Evolutionary conservation across 495 filamentous ascomycete genomes (phyloP).

Genomic region (Penicillium verhagenii): DNA sequence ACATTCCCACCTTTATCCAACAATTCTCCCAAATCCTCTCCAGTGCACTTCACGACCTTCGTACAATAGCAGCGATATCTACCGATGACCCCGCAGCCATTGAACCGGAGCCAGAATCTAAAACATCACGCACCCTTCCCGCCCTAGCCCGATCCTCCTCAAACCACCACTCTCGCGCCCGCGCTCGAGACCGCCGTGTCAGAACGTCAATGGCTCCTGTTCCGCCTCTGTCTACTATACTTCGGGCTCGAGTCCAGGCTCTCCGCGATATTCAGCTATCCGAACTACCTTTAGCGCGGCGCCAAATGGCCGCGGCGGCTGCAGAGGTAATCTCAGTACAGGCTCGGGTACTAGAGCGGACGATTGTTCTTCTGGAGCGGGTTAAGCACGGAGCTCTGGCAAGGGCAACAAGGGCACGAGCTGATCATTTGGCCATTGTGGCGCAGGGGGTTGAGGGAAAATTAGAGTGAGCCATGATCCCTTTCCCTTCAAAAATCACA

Average conservation of each 20-base stretch:
- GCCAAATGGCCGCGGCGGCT: conserved; percentile 38
- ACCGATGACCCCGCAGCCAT: conserved; percentile 3
- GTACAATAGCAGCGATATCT: conserved; percentile 22
- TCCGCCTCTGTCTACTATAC: conserved; percentile 24
- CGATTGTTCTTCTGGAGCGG: conserved; percentile 49
- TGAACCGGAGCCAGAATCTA: conserved; percentile 2
- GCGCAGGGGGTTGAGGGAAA: conserved; percentile 55
- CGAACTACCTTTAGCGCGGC: conserved; percentile 33
- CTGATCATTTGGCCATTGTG: conserved; percentile 58
- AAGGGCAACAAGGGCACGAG: conserved; percentile 50
- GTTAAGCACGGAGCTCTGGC: conserved; percentile 66
- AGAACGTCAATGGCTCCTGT: conserved; percentile 25
- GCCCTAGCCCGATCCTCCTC: conserved; percentile 5
- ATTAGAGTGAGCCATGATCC: conserved; percentile 41
- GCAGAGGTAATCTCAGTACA: conserved; percentile 34
- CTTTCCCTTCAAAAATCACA: not conserved
- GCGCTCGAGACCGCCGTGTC: conserved; percentile 29
- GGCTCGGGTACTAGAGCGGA: conserved; percentile 38
- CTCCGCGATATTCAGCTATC: conserved; percentile 33
- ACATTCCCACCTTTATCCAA: conserved; percentile 27
- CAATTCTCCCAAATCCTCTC: conserved; percentile 31
- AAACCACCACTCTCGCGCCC: conserved; percentile 23
- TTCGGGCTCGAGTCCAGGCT: conserved; percentile 24
- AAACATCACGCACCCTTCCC: conserved; percentile 1
- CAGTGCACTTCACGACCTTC: conserved; percentile 27